These are phyloP conservation scores for Hypoxylon sp. DNA, from an alignment of 2,329 filamentous ascomycete species.

Conservation along the genomic window DNA sequence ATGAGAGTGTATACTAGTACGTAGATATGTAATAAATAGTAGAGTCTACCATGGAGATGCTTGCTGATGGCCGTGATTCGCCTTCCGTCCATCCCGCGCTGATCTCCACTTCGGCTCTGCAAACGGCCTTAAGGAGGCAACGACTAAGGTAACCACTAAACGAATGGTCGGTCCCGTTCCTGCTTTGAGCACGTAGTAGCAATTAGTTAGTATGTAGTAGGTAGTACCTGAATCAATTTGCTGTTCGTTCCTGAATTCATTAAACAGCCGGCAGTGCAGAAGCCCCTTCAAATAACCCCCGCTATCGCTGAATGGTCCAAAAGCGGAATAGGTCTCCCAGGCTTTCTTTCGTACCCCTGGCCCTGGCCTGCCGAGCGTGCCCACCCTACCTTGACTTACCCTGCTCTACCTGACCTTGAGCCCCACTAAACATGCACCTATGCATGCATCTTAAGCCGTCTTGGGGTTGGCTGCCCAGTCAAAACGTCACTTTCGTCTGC, in stretches of 20 bases:
- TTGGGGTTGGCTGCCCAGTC: constrained; percentile 41
- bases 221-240: constrained; percentile 29
- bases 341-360: constrained; percentile 41
- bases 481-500: constrained; percentile 52
- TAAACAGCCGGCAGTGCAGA: constrained; percentile 34
- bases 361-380: constrained; percentile 27
- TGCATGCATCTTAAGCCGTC: constrained; percentile 43
- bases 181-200: constrained; percentile 4
- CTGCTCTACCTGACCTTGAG: constrained; percentile 27
- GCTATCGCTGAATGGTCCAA: constrained; percentile 39
- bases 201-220: constrained; percentile 16
- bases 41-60: constrained; percentile 1
- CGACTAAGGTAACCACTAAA: constrained; percentile 4
- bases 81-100: constrained; percentile 15
- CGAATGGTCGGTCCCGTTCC: constrained; percentile 22
- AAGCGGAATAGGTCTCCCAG: constrained; percentile 38
- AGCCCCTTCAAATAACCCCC: constrained; percentile 41
- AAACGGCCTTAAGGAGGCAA: constrained; percentile 8
- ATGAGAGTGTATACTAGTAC: not conserved
- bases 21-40: not conserved
- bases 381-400: constrained; percentile 27
- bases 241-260: constrained; percentile 45
- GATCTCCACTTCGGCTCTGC: constrained; percentile 14
- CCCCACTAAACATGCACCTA: constrained; percentile 42
- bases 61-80: constrained; percentile 21